Percentiles rank a stretch among this genome's conserved stretches.
phyloP scores from a whole-genome alignment of 305 asterid species.

The Fraxinus xanthoxyloides region DNA sequence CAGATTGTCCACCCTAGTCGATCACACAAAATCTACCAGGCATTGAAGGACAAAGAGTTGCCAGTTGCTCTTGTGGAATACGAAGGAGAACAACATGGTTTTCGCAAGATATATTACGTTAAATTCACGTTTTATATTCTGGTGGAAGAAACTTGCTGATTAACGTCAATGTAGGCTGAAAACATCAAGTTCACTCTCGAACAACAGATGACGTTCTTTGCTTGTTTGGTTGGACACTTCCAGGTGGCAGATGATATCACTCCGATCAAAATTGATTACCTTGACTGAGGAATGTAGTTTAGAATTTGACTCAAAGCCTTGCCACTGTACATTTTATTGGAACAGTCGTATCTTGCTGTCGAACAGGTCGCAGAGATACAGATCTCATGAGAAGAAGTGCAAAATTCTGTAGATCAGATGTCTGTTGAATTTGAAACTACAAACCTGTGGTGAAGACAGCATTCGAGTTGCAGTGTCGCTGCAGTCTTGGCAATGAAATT shows the following conservation, averaged over 20 bases:
- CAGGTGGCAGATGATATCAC: conserved; percentile 72
- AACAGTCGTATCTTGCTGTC: background rate
- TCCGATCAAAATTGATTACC: conserved; percentile 71
- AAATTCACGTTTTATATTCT: conserved; percentile 5
- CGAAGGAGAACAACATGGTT: conserved; percentile 96
- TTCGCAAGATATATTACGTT: conserved; percentile 60
- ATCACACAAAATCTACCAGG: conserved; percentile 78
- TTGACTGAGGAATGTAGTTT: conserved; percentile 40
- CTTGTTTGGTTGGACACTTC: conserved; percentile 71
- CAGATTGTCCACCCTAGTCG: conserved; percentile 87
- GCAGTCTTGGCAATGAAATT: background rate
- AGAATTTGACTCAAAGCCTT: background rate
- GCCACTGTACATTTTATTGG: background rate
- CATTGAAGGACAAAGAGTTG: conserved; percentile 75
- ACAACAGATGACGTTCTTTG: conserved; percentile 91
- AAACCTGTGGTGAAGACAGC: background rate
- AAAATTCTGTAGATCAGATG: background rate
- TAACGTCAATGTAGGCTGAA: conserved; percentile 57
- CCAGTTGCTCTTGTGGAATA: conserved; percentile 89
- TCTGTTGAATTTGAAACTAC: background rate
- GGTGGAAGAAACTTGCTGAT: background rate
- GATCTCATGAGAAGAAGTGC: background rate
- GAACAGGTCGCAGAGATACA: background rate
- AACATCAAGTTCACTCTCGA: conserved; percentile 87
- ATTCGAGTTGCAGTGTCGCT: background rate